A percentile compares a stretch with the other conserved stretches of the same genome.
These are phyloP conservation scores for Pythium aristosporum DNA, from an alignment of 352 stramenopile species.

Conservation along the genomic window DNA sequence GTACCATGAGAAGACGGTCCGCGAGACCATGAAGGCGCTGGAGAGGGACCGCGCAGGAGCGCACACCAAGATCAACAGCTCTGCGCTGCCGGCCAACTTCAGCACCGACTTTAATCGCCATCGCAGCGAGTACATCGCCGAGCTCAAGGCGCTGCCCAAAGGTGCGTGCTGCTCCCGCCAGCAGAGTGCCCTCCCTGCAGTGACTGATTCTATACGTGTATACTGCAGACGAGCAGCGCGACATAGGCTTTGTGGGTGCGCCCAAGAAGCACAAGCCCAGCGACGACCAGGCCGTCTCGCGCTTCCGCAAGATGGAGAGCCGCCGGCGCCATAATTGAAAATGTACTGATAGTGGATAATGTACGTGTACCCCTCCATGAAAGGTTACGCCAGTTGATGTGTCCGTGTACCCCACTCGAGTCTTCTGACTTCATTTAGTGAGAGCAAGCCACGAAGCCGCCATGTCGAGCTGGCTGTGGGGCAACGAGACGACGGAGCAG, in stretches of 20 bases:
- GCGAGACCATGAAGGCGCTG: slow-evolving; percentile 51
- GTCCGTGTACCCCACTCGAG: neutral
- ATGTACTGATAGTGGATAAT: slow-evolving; percentile 16
- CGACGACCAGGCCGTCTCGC: slow-evolving; percentile 58
- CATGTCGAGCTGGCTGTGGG: slow-evolving; percentile 81
- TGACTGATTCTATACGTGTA: neutral
- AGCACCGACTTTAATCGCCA: slow-evolving; percentile 81
- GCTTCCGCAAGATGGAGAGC: slow-evolving; percentile 77
- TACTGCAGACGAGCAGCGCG: slow-evolving; percentile 61
- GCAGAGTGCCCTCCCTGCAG: neutral
- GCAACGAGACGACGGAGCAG: slow-evolving; percentile 84
- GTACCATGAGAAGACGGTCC: slow-evolving; percentile 53
- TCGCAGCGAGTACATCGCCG: slow-evolving; percentile 54
- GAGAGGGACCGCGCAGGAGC: slow-evolving; percentile 27
- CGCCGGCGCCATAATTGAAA: slow-evolving; percentile 38
- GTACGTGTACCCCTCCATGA: neutral
- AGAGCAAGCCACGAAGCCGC: neutral
- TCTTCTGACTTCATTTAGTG: slow-evolving; percentile 18
- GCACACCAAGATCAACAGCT: slow-evolving; percentile 40
- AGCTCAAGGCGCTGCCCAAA: slow-evolving; percentile 68
- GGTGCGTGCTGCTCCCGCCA: slow-evolving; percentile 28
- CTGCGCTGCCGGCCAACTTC: slow-evolving; percentile 67
- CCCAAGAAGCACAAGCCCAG: slow-evolving; percentile 62
- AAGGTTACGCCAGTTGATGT: slow-evolving; percentile 1
- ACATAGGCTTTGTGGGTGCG: slow-evolving; percentile 58